phyloP scores from a whole-genome alignment of 352 stramenopile genomes.

The Pythium oligandrum region DNA sequence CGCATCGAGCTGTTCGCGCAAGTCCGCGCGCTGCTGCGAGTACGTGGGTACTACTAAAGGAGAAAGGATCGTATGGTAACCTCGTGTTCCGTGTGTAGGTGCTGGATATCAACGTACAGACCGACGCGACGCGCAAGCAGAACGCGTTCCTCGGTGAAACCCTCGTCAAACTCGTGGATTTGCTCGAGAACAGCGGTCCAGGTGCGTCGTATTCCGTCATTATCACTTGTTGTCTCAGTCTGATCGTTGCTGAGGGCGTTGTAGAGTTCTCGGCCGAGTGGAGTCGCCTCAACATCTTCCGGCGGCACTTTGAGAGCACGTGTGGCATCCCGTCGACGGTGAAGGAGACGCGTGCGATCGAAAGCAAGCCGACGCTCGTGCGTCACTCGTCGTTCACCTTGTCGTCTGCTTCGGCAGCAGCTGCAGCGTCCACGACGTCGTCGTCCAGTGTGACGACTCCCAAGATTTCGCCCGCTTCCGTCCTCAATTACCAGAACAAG shows the following conservation, averaged over 20 bases:
- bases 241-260: background rate
- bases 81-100: constrained; percentile 22
- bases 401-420: constrained; percentile 1
- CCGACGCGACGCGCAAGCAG: constrained; percentile 52
- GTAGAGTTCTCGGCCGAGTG: constrained; percentile 65
- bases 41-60: constrained; percentile 11
- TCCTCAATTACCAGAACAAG: constrained; percentile 77
- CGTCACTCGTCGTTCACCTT: background rate
- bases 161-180: constrained; percentile 52
- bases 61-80: no score
- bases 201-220: constrained; percentile 22
- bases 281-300: constrained; percentile 74
- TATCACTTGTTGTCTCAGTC: background rate
- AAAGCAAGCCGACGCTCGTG: no score
- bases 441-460: constrained; percentile 2
- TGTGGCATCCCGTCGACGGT: constrained; percentile 54
- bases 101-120: constrained; percentile 70
- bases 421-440: constrained; percentile 1
- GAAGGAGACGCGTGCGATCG: constrained; percentile 21
- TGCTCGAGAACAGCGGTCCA: constrained; percentile 56
- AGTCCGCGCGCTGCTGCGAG: constrained; percentile 64
- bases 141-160: constrained; percentile 62
- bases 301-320: constrained; percentile 73
- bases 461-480: constrained; percentile 25
- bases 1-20: constrained; percentile 70